Percentiles rank a stretch among this genome's conserved stretches.
These are phyloP conservation scores for Saccharomyces hybrid DNA, from an alignment of 1,139 yeast species.

Conservation along the genomic window DNA sequence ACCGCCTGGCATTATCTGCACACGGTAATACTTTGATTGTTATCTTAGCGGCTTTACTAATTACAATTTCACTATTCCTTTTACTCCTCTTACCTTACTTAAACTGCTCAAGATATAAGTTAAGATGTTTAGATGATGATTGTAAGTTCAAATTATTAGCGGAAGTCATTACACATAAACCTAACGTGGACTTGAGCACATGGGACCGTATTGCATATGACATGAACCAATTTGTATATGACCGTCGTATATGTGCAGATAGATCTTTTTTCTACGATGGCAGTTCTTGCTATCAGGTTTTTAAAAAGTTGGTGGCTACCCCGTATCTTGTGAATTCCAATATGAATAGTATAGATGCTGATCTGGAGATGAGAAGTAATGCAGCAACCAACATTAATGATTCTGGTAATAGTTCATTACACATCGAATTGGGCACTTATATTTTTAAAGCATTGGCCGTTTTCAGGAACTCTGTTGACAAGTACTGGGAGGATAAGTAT, in stretches of 20 bases:
- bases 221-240: not conserved
- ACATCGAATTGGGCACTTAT: not conserved
- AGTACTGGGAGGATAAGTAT: not conserved
- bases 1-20: not conserved
- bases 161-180: not conserved
- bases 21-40: not conserved
- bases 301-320: not conserved
- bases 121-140: not conserved
- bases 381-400: not conserved
- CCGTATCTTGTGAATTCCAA: not conserved
- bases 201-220: not conserved
- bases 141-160: not conserved
- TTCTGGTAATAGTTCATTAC: not conserved
- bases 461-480: not conserved
- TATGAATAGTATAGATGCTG: not conserved
- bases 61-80: not conserved
- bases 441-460: not conserved
- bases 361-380: not conserved
- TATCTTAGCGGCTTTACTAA: not conserved
- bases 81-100: not conserved
- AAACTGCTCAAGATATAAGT: not conserved
- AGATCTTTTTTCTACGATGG: not conserved
- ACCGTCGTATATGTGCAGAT: not conserved
- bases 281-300: not conserved
- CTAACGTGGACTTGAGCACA: not conserved